phyloP scores from a whole-genome alignment of 1,284 basidiomycete genomes.

The Spongispora temasekensis region DNA sequence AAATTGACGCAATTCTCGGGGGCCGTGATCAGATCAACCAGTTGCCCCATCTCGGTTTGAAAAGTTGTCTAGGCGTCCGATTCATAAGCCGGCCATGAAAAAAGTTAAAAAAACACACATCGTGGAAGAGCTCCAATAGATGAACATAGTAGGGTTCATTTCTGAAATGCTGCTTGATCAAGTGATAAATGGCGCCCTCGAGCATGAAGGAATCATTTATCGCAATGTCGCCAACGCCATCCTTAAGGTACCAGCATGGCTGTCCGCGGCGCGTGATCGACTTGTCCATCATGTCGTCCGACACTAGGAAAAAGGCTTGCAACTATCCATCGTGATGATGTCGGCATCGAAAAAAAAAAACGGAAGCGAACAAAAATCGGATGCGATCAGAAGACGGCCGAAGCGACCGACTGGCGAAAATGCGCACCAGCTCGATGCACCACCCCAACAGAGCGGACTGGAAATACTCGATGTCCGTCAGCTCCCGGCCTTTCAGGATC shows the following conservation, averaged over 20 bases:
- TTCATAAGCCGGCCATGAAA: neutral
- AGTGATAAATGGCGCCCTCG: constrained; percentile 90
- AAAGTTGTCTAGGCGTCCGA: constrained; percentile 62
- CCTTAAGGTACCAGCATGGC: constrained; percentile 92
- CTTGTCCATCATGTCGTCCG: constrained; percentile 98
- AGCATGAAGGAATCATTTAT: constrained; percentile 99
- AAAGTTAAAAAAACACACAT: constrained; percentile 37
- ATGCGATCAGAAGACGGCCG: neutral
- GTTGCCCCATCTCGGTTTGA: constrained; percentile 95
- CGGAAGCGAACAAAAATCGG: neutral
- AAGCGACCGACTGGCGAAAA: neutral
- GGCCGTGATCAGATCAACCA: constrained; percentile 94
- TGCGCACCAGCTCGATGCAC: constrained; percentile 84
- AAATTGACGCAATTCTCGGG: constrained; percentile 90
- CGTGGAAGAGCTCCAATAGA: constrained; percentile 89
- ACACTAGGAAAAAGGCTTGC: constrained; percentile 97
- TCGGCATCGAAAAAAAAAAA: neutral
- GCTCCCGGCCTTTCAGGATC: constrained; percentile 74
- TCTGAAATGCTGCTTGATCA: constrained; percentile 90
- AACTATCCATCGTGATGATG: neutral
- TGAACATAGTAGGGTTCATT: constrained; percentile 83
- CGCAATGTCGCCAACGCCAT: constrained; percentile 81
- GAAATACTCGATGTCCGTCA: constrained; percentile 85
- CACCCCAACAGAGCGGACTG: constrained; percentile 92
- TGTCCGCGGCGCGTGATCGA: constrained; percentile 97